These are phyloP conservation scores for Mucor plumbeus DNA, from an alignment of 371 early-diverging fungal species.

Conservation along the genomic window DNA sequence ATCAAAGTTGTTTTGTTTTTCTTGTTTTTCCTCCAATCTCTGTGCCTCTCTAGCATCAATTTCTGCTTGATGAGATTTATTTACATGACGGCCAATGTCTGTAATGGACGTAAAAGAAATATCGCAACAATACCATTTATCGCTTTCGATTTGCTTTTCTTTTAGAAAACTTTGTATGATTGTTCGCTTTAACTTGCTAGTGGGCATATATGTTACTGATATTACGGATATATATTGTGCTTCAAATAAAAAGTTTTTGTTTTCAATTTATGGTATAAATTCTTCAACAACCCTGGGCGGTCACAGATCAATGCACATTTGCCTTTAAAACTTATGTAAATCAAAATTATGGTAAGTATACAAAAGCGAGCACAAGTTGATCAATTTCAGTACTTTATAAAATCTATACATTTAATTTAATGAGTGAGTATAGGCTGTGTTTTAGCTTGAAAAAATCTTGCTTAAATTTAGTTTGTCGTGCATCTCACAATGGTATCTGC, in stretches of 20 bases:
- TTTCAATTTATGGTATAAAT: neutral
- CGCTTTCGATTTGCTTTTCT: conserved; percentile 14
- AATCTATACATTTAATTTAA: too few species aligned
- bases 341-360: neutral
- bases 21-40: conserved; percentile 4
- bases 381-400: too few species aligned
- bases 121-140: conserved; percentile 31
- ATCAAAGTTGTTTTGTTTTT: conserved; percentile 11
- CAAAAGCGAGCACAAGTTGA: too few species aligned
- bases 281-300: neutral
- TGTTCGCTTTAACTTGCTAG: conserved; percentile 19
- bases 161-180: conserved; percentile 27
- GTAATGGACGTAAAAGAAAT: conserved; percentile 7
- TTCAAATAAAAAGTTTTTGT: neutral
- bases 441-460: too few species aligned
- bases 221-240: neutral
- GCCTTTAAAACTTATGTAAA: neutral
- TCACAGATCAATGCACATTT: neutral
- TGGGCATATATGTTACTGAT: neutral
- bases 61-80: conserved; percentile 18
- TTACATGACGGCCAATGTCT: conserved; percentile 26
- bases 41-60: conserved; percentile 13
- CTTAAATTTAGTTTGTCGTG: too few species aligned
- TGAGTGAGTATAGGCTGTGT: too few species aligned
- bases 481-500: too few species aligned